Evolutionary conservation across 2,329 filamentous ascomycete genomes (phyloP).

Genomic region (Arthrobotrys sinensis): DNA sequence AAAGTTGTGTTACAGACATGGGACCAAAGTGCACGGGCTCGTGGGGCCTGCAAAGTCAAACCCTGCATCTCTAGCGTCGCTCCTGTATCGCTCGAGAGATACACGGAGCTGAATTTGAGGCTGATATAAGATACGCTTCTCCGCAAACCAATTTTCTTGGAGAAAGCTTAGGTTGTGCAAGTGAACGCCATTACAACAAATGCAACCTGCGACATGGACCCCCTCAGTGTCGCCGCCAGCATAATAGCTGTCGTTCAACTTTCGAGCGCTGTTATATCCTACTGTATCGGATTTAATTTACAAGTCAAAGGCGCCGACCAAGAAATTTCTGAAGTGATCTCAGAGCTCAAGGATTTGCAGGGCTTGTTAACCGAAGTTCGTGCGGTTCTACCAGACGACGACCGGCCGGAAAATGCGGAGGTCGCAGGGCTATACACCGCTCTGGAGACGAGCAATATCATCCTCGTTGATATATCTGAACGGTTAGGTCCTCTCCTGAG

Average conservation of each 20-base stretch:
- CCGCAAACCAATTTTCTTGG: too few relatives aligned
- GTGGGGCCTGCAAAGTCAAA: background rate
- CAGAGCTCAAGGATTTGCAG: constrained; percentile 30
- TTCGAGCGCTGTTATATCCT: constrained; percentile 40
- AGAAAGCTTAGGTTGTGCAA: too few relatives aligned
- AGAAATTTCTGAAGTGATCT: constrained; percentile 35
- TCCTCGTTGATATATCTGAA: constrained; percentile 26
- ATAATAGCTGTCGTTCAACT: constrained; percentile 42
- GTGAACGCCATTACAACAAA: too few relatives aligned
- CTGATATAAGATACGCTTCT: background rate
- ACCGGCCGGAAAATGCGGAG: background rate
- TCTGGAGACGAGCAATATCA: background rate
- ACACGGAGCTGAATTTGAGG: background rate
- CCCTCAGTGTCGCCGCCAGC: constrained; percentile 42
- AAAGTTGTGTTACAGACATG: background rate
- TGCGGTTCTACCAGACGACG: constrained; percentile 20
- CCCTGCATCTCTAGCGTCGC: too few relatives aligned
- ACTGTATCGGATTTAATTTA: constrained; percentile 39
- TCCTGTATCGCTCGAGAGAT: too few relatives aligned
- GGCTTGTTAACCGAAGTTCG: constrained; percentile 29
- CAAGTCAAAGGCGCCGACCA: constrained; percentile 33
- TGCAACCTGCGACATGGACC: constrained; percentile 21
- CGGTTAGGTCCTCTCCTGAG: constrained; percentile 20
- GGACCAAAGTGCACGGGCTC: background rate
- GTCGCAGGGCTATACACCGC: background rate